Evolutionary conservation across 768 basidiomycete genomes (phyloP).

Genomic region (Lactarius hengduanensis): DNA sequence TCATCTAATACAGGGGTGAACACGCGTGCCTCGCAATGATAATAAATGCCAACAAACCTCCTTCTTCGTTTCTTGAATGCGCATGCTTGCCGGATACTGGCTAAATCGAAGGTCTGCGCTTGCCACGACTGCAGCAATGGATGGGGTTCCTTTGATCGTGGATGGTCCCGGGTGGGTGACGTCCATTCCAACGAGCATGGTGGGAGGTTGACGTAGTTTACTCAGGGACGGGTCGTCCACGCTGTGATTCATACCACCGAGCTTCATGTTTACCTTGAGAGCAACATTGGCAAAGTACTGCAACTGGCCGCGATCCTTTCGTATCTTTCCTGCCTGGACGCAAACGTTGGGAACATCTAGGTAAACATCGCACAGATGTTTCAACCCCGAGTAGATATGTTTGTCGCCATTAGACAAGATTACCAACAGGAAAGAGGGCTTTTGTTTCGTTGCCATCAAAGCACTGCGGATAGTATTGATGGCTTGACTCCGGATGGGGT

Average conservation of each 20-base stretch:
- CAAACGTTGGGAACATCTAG: conserved; percentile 63
- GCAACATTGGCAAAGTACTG: conserved; percentile 59
- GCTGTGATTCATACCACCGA: conserved; percentile 53
- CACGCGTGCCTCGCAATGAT: conserved; percentile 1
- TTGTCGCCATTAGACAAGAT: conserved; percentile 49
- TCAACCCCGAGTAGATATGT: conserved; percentile 50
- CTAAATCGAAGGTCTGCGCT: conserved; percentile 45
- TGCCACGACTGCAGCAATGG: conserved; percentile 55
- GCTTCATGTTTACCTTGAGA: conserved; percentile 54
- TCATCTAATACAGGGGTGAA: conserved; percentile 38
- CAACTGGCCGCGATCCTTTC: conserved; percentile 56
- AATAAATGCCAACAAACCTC: conserved; percentile 48
- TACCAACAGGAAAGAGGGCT: conserved; percentile 47
- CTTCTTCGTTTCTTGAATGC: conserved; percentile 59
- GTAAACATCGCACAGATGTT: conserved; percentile 51
- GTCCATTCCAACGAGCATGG: conserved; percentile 58
- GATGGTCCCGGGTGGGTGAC: conserved; percentile 81
- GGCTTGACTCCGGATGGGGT: conserved; percentile 54
- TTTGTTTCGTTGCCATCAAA: conserved; percentile 41
- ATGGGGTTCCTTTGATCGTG: conserved; percentile 55
- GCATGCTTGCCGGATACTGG: conserved; percentile 51
- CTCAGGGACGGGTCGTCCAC: conserved; percentile 40
- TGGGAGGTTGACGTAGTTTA: conserved; percentile 43
- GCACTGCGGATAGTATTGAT: conserved; percentile 44
- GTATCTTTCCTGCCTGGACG: conserved; percentile 68